These are phyloP conservation scores for Xylaria sp. DNA, from an alignment of 2,329 filamentous ascomycete species.

Conservation along the genomic window DNA sequence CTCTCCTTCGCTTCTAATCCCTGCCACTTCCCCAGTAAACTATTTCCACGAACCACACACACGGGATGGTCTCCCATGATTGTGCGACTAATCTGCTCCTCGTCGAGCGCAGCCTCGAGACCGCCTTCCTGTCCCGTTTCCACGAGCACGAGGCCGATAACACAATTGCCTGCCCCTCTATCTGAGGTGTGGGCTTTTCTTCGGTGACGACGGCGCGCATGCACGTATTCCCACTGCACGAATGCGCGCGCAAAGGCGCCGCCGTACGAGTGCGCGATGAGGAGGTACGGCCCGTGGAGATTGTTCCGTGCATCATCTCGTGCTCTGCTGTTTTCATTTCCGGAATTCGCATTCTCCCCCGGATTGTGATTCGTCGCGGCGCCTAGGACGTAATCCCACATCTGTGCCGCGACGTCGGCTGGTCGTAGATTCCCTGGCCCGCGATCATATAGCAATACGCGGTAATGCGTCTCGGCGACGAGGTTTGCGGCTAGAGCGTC, in stretches of 20 bases:
- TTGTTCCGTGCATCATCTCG: too few relatives aligned
- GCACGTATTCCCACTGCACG: constrained; percentile 18
- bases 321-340: neutral
- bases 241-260: constrained; percentile 40
- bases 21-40: constrained; percentile 31
- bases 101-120: constrained; percentile 31
- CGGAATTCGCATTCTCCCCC: neutral
- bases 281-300: constrained; percentile 33
- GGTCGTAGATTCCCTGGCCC: constrained; percentile 25
- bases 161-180: too few relatives aligned
- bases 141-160: constrained; percentile 37
- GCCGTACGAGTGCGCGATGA: constrained; percentile 41
- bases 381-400: constrained; percentile 27
- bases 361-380: too few relatives aligned
- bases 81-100: constrained; percentile 28
- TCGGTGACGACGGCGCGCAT: neutral
- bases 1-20: constrained; percentile 27
- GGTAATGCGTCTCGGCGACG: constrained; percentile 19
- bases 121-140: constrained; percentile 42
- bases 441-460: constrained; percentile 37
- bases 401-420: constrained; percentile 23
- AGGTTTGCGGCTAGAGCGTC: constrained; percentile 30
- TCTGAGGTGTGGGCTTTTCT: neutral
- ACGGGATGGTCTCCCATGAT: constrained; percentile 34
- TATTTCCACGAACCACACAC: constrained; percentile 37